phyloP scores from a whole-genome alignment of 805 yeast species.

The Millerago galiae region DNA sequence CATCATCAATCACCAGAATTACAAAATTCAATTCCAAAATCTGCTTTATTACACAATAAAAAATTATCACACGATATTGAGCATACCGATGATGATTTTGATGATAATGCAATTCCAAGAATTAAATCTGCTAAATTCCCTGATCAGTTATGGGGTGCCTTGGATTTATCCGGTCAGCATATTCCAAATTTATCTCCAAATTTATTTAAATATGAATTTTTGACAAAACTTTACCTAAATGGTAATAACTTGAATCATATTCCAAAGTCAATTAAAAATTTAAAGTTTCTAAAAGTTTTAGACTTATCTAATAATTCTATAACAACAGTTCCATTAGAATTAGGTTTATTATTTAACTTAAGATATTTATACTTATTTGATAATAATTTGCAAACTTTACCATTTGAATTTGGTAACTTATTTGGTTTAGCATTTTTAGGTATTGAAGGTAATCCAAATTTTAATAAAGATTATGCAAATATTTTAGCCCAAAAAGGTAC shows the following conservation, averaged over 20 bases:
- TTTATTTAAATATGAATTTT: constrained; percentile 72
- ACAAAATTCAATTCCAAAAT: constrained; percentile 10
- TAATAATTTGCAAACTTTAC: constrained; percentile 69
- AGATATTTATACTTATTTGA: constrained; percentile 83
- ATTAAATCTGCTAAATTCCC: constrained; percentile 44
- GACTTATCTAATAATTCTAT: constrained; percentile 80
- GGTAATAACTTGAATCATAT: constrained; percentile 70
- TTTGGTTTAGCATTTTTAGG: constrained; percentile 84
- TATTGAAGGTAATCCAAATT: constrained; percentile 79
- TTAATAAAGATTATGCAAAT: constrained; percentile 57
- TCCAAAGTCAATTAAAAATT: constrained; percentile 62
- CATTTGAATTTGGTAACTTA: constrained; percentile 79
- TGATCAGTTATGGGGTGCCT: constrained; percentile 88
- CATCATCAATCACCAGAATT: constrained; percentile 19
- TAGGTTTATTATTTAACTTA: constrained; percentile 77
- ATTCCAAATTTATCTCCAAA: constrained; percentile 63
- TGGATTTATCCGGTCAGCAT: constrained; percentile 90
- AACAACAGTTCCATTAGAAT: constrained; percentile 68
- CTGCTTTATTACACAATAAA: constrained; percentile 31
- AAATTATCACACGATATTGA: constrained; percentile 35
- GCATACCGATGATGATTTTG: constrained; percentile 23
- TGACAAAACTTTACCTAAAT: constrained; percentile 80
- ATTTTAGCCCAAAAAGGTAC: constrained; percentile 79
- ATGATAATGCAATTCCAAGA: constrained; percentile 63
- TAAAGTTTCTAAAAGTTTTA: constrained; percentile 70